Evolutionary conservation across 2,329 filamentous ascomycete genomes (phyloP).

Genomic region (Calonectria pseudoturangicola): DNA sequence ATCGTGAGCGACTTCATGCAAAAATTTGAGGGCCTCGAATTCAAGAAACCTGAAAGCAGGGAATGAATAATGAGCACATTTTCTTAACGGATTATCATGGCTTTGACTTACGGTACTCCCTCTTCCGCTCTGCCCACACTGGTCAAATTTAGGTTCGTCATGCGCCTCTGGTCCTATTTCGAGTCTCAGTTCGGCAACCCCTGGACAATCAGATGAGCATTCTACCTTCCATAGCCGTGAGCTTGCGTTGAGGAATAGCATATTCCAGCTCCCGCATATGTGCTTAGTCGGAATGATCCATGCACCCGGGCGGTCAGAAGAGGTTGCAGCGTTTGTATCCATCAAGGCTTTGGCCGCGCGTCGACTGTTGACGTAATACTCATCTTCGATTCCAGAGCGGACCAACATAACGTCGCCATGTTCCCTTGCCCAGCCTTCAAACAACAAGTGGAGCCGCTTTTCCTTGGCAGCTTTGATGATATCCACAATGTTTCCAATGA

Average conservation of each 20-base stretch:
- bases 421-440: background rate
- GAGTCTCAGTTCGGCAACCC: background rate
- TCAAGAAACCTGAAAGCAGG: background rate
- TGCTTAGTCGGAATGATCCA: background rate
- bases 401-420: constrained; percentile 3
- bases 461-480: background rate
- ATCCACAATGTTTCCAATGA: constrained; percentile 9
- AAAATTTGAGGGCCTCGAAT: background rate
- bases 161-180: constrained; percentile 1
- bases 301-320: background rate
- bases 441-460: constrained; percentile 7
- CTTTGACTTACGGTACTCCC: background rate
- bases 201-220: background rate
- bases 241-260: background rate
- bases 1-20: background rate
- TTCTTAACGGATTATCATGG: too few species aligned
- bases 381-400: background rate
- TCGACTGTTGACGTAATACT: constrained; percentile 17
- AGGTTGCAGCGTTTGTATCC: background rate
- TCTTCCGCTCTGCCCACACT: background rate
- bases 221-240: background rate
- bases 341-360: constrained; percentile 3
- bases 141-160: background rate
- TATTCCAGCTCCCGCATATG: background rate
- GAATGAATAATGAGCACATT: background rate